Conservation (phyloP, 306 rosid species). For the Quercus alba region DNA sequence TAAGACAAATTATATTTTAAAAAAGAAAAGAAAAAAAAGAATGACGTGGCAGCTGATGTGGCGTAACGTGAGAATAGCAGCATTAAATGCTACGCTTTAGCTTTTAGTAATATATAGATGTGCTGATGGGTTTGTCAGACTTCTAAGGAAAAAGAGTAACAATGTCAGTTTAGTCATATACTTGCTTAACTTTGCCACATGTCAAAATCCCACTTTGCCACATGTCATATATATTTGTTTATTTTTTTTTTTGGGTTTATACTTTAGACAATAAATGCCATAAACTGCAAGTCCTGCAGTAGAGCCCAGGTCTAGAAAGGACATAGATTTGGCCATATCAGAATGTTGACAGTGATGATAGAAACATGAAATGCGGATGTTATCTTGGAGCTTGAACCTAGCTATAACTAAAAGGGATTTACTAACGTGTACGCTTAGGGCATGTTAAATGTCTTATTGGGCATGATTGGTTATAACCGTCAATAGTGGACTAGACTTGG, state of each 20-base stretch:
- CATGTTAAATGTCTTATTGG: no score
- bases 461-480: neutral
- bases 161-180: slow-evolving; percentile 1
- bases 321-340: neutral
- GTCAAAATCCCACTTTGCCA: neutral
- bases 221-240: neutral
- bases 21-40: no score
- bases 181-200: slow-evolving; percentile 1
- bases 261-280: neutral
- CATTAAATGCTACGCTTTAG: no score
- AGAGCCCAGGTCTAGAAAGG: neutral
- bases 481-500: neutral
- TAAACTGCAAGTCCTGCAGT: no score
- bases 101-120: no score
- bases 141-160: neutral
- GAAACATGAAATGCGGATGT: no score
- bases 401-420: no score
- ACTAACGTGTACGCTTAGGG: no score
- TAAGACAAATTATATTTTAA: no score
- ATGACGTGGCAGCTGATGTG: no score
- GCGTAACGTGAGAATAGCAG: no score
- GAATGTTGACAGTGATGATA: neutral
- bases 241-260: neutral
- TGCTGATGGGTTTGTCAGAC: neutral
- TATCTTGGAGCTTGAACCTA: no score